Base-by-base conservation (phyloP, 2,329 filamentous ascomycete species). In the Lachnellula cervina region DNA sequence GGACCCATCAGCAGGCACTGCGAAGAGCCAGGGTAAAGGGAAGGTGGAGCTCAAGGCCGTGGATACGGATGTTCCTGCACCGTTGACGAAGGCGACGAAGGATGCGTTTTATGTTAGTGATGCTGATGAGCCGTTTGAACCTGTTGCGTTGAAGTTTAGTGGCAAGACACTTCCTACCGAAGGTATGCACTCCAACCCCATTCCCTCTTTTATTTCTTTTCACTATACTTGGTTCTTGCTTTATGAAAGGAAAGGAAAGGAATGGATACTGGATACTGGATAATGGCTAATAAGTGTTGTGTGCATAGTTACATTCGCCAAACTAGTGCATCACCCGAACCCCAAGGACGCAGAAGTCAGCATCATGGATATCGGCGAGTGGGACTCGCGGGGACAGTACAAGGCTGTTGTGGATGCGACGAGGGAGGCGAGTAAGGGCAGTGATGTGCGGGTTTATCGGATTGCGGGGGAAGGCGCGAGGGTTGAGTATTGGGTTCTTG, bases 51-150 rank as follows among this genome's bases (percentile, higher is more conserved):
- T 83, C 66, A 83, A 80, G 71, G 69, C 78, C 28, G 72, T 73
- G 46, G 80, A 83, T 64, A 65, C 80, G 51, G 71, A 78, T 57
- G 79, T 91, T 52, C 89, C 91, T 6, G 72, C 75, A 49, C 72
- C 74, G 3, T 77, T 92, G 52, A 71, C 74, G 53, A 70, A 74
- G 42, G 77, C 74, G 7, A 75, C 78, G 49, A 74, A 79, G 50
- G 76, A 87, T 55, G 80, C 78, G 44, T 85, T 87, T 68, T 96
- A 94, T 71, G 72, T 82, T 16, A 94, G 87, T 59, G 92, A 96
- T 57, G 84, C 89, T 32, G 91, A 96, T 70, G 90, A 95, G 76
- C 86, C 87, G 4, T 96, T 96, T 71, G 84, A 88, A 69, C 83
- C 84, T 3, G 89, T 96, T 5, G 83, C 80, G 52, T 70, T 96